Evolutionary conservation across 441 rosid species (phyloP), one percentile per base, ranked within the genome.

Genomic region (Euphorbia celastroides): DNA sequence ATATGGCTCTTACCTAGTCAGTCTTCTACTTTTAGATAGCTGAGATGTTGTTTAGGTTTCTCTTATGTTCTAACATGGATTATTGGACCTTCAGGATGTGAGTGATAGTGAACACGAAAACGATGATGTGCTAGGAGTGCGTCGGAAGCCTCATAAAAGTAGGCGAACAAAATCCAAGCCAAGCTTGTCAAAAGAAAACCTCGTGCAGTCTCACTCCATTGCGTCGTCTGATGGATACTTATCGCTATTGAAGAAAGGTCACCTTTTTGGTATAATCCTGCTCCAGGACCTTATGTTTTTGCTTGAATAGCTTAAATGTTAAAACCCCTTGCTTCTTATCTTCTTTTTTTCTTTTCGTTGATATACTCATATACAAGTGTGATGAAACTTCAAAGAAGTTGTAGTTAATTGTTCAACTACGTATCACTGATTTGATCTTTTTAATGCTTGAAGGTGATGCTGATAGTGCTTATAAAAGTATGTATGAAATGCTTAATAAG

Each of bases 61-160:
- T 58, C 42, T 19, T 56, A 27, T 60, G 32, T 72, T 51, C 65
- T 65, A 17, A 61, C 19, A 38, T 28, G 28, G 70, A 42, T 62
- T 22, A 62, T 27, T 72, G 56, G 60, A 70, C 62, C 65, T 54
- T 60, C 80, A 96, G 98, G 96, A 83, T 51, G 89, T 75, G 67
- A 86, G 89, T 69, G 95, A 86, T 56, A 81, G 86, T 70, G 98
- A 88, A 72, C 80, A 67, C 74, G 98, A 87, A 79, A 86, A 82
- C 77, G 70, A 75, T 69, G 92, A 74, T 75, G 72, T 76, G 69
- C 77, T 77, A 38, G 85, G 62, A 70, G 65, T 77, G 36, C 50
- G 66, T 19, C 78, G 36, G 75, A 89, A 81, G 66, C 57, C 79
- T 75, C 86, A 60, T 55, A 96, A 89, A 74, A 83, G 77, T 75